Evolutionary conservation across 2,329 filamentous ascomycete species (phyloP), one percentile per base, ranked within the genome.

Genomic region (Fonsecaea erecta): DNA sequence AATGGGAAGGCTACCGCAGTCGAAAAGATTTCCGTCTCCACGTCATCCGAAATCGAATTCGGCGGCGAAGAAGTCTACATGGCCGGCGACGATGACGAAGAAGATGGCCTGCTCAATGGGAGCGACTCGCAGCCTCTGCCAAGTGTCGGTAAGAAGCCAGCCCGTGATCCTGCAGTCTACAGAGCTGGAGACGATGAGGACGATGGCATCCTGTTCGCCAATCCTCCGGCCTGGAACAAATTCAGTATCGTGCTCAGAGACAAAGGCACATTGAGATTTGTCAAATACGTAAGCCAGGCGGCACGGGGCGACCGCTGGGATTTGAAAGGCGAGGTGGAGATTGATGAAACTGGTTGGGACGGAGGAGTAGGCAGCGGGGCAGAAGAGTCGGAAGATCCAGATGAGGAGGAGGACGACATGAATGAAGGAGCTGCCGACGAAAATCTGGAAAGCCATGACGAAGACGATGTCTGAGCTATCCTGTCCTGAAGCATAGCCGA

Each of bases 271-370:
- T 82, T 99, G 74, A 89, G 92, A 76, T 99, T 99, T 75, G 93
- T 98, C 74, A 99, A 98, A 82, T 99, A 98, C 77, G 90, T 99
- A 24, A 96, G 90, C 77, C 84, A 84, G 65, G 86, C 84, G 57
- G 95, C 95, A 7, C 86, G 86, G 74, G 95, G 95, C 0, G 95
- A 98, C 78, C 85, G 95, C 51, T 98, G 93, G 92, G 95, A 99
- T 79, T 83, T 98, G 56, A 89, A 87, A 53, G 95, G 88, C 0
- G 87, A 88, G 35, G 92, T 91, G 76, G 91, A 71, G 60, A 52
- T 71, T 18, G 63, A 53, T 8, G 63, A 66, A 21, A 69, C 66
- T 55, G 69, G 66, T 51, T 72, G 69, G 62, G 66, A 73, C 67
- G 63, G 62, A 35, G 59, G 66, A 43, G 69, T 65, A 40, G 60